Base-by-base conservation (phyloP, 2,329 filamentous ascomycete species). In the Aspergillus viridinutans region DNA sequence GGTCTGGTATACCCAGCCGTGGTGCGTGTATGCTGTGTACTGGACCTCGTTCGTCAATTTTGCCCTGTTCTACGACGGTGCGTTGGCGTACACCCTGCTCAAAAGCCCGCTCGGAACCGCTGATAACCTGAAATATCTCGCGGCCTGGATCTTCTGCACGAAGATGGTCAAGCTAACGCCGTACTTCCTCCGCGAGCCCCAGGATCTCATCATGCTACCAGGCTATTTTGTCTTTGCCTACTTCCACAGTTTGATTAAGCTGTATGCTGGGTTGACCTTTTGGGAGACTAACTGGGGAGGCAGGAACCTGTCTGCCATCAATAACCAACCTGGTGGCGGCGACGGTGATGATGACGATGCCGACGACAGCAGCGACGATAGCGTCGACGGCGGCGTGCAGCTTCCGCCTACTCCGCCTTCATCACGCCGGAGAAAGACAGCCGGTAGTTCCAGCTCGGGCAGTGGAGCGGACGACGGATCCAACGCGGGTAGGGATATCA, bases 161-260 rank as follows among this genome's bases (percentile, higher is more conserved):
- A 88, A 88, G 75, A 66, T 79, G 20, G 70, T 85, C 61, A 87
- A 87, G 74, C 70, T 84, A 14, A 67, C 80, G 0, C 76, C 80
- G 0, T 80, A 86, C 64, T 81, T 85, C 59, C 54, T 64, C 3
- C 75, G 75, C 0, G 59, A 86, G 59, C 84, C 84, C 0, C 56
- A 64, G 1, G 85, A 88, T 64, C 58, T 84, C 2, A 51, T 72
- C 0, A 78, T 81, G 55, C 70, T 87, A 1, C 78, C 80, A 0
- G 71, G 66, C 0, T 80, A 82, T 48, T 64, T 86, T 14, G 9
- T 75, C 0, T 88, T 87, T 64, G 81, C 75, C 1, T 88, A 86
- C 62, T 68, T 75, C 40, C 85, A 88, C 66, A 80, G 80, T 26
- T 64, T 83, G 1, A 76, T 87, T 61, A 87, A 86, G 72, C 28